A percentile compares a stretch with the other conserved stretches of the same genome.
Evolutionary conservation across 768 basidiomycete species (phyloP).

Genomic region (Boletus tomentosulus): DNA sequence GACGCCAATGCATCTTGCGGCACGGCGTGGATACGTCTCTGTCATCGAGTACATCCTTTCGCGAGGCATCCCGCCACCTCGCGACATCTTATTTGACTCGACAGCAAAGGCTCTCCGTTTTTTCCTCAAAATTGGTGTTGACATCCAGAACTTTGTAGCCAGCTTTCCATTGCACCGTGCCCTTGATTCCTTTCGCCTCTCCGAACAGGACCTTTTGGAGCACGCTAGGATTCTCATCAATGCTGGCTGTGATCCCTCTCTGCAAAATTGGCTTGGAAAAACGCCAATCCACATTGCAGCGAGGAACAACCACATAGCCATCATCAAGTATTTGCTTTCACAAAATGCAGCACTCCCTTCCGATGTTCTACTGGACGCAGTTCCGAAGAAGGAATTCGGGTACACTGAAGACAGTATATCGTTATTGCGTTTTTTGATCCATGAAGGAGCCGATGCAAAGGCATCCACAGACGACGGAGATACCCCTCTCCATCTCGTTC

Average conservation of each 20-base stretch:
- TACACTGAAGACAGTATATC: neutral
- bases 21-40: neutral
- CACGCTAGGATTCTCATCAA: neutral
- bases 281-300: neutral
- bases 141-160: neutral
- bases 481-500: neutral
- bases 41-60: slow-evolving; percentile 1
- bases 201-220: too few relatives aligned
- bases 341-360: neutral
- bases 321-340: neutral
- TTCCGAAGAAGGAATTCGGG: neutral
- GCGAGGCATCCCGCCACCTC: neutral
- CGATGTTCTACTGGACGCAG: neutral
- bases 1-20: neutral
- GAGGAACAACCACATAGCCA: neutral
- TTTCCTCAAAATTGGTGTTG: neutral
- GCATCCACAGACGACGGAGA: neutral
- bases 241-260: neutral
- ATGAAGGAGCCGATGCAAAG: neutral
- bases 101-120: neutral
- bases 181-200: too few relatives aligned
- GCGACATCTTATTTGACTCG: neutral
- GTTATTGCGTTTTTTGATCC: neutral
- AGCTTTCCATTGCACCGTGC: neutral
- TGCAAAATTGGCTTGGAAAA: neutral